Conservation (phyloP, 2,329 filamentous ascomycete species). For the Ophiostoma pallidulum region DNA sequence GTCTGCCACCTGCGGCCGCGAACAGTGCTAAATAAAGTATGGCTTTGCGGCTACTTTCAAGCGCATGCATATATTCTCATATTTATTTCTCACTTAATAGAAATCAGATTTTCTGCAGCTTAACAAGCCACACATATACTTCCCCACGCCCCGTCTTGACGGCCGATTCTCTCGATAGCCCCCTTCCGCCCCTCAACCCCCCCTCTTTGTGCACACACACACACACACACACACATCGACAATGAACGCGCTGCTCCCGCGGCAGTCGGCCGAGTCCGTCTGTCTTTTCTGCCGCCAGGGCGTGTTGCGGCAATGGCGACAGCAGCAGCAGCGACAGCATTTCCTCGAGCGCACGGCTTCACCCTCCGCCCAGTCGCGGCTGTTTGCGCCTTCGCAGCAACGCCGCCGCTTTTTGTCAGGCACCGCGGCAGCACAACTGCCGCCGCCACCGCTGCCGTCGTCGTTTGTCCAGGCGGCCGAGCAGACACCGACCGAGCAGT, state of each 20-base stretch:
- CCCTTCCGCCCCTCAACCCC: too few relatives aligned
- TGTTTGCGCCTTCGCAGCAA: slow-evolving; percentile 26
- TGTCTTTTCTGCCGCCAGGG: slow-evolving; percentile 32
- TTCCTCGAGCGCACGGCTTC: slow-evolving; percentile 15
- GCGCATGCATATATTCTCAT: too few relatives aligned
- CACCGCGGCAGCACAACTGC: slow-evolving; percentile 38
- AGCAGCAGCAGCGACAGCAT: slow-evolving; percentile 19
- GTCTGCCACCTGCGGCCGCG: too few relatives aligned
- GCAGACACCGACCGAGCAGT: background rate
- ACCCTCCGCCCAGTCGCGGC: slow-evolving; percentile 20
- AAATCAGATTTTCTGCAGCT: too few relatives aligned
- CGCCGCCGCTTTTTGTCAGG: slow-evolving; percentile 32
- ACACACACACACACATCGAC: background rate
- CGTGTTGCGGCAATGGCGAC: slow-evolving; percentile 31
- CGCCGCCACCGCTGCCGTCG: slow-evolving; percentile 27
- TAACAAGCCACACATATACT: too few relatives aligned
- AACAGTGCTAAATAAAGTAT: background rate
- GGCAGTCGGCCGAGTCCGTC: slow-evolving; percentile 29
- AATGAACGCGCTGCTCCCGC: slow-evolving; percentile 34
- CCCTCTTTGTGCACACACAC: background rate
- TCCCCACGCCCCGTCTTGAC: too few relatives aligned
- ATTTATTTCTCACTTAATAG: too few relatives aligned
- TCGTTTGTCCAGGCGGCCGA: slow-evolving; percentile 1
- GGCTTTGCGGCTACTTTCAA: too few relatives aligned
- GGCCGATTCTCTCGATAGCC: too few relatives aligned